phyloP scores from a whole-genome alignment of 495 filamentous ascomycete genomes.

The Penicillium pulvis region DNA sequence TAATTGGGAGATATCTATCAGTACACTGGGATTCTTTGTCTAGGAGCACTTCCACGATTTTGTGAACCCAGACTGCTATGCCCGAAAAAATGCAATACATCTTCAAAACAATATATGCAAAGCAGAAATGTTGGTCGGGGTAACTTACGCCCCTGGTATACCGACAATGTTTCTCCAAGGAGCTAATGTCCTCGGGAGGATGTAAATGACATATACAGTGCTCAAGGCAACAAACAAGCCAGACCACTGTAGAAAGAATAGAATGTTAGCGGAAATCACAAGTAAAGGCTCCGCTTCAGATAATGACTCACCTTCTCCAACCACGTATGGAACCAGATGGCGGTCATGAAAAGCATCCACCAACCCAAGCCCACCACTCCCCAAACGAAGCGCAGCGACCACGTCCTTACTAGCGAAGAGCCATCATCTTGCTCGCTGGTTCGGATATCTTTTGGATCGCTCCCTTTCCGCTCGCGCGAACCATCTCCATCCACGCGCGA shows the following conservation, averaged over 20 bases:
- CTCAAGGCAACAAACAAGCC: slow-evolving; percentile 70
- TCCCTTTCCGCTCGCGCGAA: slow-evolving; percentile 55
- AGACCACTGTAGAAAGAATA: slow-evolving; percentile 57
- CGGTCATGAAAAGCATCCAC: slow-evolving; percentile 99
- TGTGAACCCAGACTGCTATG: not conserved
- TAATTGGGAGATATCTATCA: slow-evolving; percentile 1
- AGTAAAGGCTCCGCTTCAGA: not conserved
- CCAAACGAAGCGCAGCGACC: slow-evolving; percentile 51
- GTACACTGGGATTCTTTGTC: slow-evolving; percentile 1
- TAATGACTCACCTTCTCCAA: slow-evolving; percentile 78
- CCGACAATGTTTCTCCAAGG: slow-evolving; percentile 68
- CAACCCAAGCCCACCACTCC: slow-evolving; percentile 61
- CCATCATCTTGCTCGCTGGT: slow-evolving; percentile 1
- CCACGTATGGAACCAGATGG: slow-evolving; percentile 97
- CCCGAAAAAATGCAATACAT: slow-evolving; percentile 1
- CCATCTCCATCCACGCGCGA: slow-evolving; percentile 15
- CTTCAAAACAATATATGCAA: not conserved
- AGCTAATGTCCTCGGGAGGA: slow-evolving; percentile 68
- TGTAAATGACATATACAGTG: slow-evolving; percentile 72
- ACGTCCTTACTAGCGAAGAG: slow-evolving; percentile 41
- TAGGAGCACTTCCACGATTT: not conserved
- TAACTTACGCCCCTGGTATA: slow-evolving; percentile 66
- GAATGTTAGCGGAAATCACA: slow-evolving; percentile 23
- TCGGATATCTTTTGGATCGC: slow-evolving; percentile 16
- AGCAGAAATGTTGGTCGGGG: not conserved